phyloP scores from a whole-genome alignment of 2,329 filamentous ascomycete genomes.

The Malbranchea zuffiana region DNA sequence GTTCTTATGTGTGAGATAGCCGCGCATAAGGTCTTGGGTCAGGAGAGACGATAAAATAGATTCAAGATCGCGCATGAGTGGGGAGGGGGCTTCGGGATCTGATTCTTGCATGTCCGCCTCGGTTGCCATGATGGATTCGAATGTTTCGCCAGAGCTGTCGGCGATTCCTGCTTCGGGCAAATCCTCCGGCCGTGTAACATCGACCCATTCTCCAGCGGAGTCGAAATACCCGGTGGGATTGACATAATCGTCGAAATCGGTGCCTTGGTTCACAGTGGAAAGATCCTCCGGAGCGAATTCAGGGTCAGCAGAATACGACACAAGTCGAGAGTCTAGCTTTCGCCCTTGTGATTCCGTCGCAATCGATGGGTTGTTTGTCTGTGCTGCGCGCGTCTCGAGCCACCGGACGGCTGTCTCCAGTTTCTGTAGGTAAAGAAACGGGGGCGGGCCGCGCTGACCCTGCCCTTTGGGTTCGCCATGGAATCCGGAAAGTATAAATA shows the following conservation, averaged over 20 bases:
- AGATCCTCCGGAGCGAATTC: slow-evolving; percentile 24
- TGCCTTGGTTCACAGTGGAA: slow-evolving; percentile 10
- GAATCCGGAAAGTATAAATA: slow-evolving; percentile 69
- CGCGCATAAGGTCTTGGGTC: slow-evolving; percentile 68
- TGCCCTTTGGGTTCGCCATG: slow-evolving; percentile 41
- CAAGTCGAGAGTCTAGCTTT: neutral
- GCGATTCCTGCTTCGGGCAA: slow-evolving; percentile 7
- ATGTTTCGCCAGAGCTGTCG: slow-evolving; percentile 5
- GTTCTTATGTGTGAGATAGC: slow-evolving; percentile 69
- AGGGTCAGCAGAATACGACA: slow-evolving; percentile 20
- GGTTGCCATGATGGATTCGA: slow-evolving; percentile 1
- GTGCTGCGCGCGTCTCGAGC: slow-evolving; percentile 40
- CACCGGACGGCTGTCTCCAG: slow-evolving; percentile 54
- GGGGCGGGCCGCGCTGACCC: slow-evolving; percentile 45
- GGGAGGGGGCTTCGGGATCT: slow-evolving; percentile 27
- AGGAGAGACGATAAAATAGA: slow-evolving; percentile 65
- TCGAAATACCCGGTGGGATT: slow-evolving; percentile 27
- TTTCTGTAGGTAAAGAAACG: slow-evolving; percentile 62
- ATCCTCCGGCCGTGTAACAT: slow-evolving; percentile 7
- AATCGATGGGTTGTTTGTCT: neutral
- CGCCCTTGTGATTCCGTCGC: neutral
- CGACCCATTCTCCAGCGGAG: slow-evolving; percentile 19
- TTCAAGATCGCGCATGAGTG: slow-evolving; percentile 55
- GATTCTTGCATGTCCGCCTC: slow-evolving; percentile 10
- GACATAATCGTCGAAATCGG: slow-evolving; percentile 28